Percentiles rank a stretch among this genome's conserved stretches.
Conservation (phyloP, 257 asterid species). For the Nemophila menziesii region DNA sequence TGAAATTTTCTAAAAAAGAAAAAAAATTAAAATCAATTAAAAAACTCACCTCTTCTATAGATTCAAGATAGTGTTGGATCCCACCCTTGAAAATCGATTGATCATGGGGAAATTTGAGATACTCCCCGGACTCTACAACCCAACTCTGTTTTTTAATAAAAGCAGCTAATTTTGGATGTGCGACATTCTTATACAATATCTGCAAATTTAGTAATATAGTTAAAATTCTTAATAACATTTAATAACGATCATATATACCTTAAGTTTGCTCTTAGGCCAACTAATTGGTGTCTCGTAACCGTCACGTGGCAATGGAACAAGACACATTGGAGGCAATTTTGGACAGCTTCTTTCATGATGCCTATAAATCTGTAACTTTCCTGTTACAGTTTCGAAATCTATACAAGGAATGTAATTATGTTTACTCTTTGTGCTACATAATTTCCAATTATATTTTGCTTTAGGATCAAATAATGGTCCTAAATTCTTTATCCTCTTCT, state of each 20-base stretch:
- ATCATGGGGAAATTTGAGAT: conserved; percentile 58
- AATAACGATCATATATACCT: conserved; percentile 29
- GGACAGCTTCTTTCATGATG: conserved; percentile 95
- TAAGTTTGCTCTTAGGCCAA: conserved; percentile 85
- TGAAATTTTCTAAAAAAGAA: conserved; percentile 7
- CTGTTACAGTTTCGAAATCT: conserved; percentile 48
- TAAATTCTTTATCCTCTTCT: conserved; percentile 29
- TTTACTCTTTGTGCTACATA: conserved; percentile 75
- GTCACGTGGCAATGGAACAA: conserved; percentile 74
- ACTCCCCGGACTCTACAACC: conserved; percentile 68
- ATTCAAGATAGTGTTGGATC: conserved; percentile 69
- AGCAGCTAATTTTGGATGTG: conserved; percentile 79
- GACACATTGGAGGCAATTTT: conserved; percentile 55
- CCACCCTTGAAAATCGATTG: conserved; percentile 56
- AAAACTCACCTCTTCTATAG: conserved; percentile 69
- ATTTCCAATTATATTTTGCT: conserved; percentile 56
- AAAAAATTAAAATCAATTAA: background rate
- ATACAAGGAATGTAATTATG: conserved; percentile 92
- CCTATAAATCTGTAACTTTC: conserved; percentile 49
- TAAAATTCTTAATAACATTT: conserved; percentile 6
- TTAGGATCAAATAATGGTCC: conserved; percentile 74
- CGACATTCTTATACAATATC: conserved; percentile 74
- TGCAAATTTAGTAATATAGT: conserved; percentile 22
- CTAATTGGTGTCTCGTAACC: conserved; percentile 54
- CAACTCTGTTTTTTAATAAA: conserved; percentile 56